Evolutionary conservation across 2,329 filamentous ascomycete species (phyloP).

Genomic region (Cercospora sesami): DNA sequence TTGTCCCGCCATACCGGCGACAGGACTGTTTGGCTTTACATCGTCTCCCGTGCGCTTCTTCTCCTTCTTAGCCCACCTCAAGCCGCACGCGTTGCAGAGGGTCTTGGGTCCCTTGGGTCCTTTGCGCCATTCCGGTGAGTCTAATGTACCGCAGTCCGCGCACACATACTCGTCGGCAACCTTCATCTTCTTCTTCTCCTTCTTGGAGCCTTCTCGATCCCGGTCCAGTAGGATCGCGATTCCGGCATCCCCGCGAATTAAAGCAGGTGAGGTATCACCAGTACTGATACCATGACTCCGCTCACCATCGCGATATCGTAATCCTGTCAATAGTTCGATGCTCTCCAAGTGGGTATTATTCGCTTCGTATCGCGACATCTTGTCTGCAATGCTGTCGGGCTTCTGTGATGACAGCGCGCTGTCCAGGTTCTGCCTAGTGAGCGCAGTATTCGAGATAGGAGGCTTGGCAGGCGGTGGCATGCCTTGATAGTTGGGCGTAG

Average conservation of each 20-base stretch:
- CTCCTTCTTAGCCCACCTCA: conserved; percentile 45
- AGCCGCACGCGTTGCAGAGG: conserved; percentile 88
- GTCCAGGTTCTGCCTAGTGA: conserved; percentile 79
- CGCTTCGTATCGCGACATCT: conserved; percentile 79
- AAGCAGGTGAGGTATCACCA: conserved; percentile 73
- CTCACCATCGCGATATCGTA: conserved; percentile 86
- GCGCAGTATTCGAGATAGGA: conserved; percentile 61
- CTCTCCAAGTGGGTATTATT: conserved; percentile 72
- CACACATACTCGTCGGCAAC: conserved; percentile 85
- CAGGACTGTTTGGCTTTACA: conserved; percentile 28
- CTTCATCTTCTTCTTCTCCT: conserved; percentile 87
- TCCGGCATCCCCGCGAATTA: conserved; percentile 82
- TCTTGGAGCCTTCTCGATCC: conserved; percentile 77
- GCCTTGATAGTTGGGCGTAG: conserved; percentile 47
- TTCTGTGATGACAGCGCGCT: conserved; percentile 65
- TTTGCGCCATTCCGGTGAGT: conserved; percentile 95
- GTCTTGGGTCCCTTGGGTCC: conserved; percentile 92
- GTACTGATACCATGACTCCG: conserved; percentile 84
- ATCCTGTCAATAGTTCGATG: conserved; percentile 89
- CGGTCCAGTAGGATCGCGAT: conserved; percentile 81
- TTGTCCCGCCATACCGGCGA: conserved; percentile 16
- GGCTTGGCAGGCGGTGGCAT: conserved; percentile 70
- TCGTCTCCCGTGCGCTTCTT: conserved; percentile 40
- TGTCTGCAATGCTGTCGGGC: conserved; percentile 77
- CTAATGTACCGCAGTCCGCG: conserved; percentile 89